Percentiles rank a stretch among this genome's conserved stretches.
These are phyloP conservation scores for Hawksworthiomyces lignivorus DNA, from an alignment of 2,329 filamentous ascomycete genomes.

Conservation along the genomic window DNA sequence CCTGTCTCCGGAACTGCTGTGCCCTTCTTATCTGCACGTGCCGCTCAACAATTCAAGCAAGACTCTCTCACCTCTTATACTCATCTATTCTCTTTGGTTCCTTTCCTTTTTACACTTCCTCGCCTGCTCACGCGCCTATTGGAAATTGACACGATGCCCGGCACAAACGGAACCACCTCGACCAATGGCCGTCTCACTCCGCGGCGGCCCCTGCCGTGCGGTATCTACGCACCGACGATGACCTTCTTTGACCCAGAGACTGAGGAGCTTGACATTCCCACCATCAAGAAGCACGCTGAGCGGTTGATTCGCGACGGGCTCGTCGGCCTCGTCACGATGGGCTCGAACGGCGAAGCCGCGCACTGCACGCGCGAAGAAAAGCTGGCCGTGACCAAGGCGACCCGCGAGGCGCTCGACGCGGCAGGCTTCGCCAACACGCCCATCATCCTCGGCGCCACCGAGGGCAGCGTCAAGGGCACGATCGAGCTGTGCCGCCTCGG, in stretches of 20 bases:
- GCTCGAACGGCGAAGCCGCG: slow-evolving; percentile 83
- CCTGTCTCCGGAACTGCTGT: too few species aligned
- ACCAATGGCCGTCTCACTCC: slow-evolving; percentile 28
- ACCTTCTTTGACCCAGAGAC: slow-evolving; percentile 82
- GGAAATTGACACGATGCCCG: slow-evolving; percentile 30
- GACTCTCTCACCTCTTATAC: too few species aligned
- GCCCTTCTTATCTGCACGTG: not conserved
- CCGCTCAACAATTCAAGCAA: too few species aligned
- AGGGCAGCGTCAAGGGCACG: slow-evolving; percentile 75
- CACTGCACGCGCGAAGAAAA: slow-evolving; percentile 77
- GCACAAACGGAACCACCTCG: slow-evolving; percentile 20
- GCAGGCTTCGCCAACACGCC: slow-evolving; percentile 70
- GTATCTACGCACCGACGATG: slow-evolving; percentile 84
- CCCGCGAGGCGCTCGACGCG: slow-evolving; percentile 72
- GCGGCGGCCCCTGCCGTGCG: slow-evolving; percentile 59
- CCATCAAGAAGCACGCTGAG: slow-evolving; percentile 72
- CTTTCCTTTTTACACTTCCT: too few species aligned
- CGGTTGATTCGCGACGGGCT: slow-evolving; percentile 71
- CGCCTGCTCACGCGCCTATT: too few species aligned
- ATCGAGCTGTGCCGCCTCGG: slow-evolving; percentile 64
- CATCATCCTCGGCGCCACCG: slow-evolving; percentile 74
- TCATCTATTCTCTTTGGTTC: too few species aligned
- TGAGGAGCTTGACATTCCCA: slow-evolving; percentile 74
- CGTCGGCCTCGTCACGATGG: slow-evolving; percentile 77
- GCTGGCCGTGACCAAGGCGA: slow-evolving; percentile 64